Conservation (phyloP, 1,284 basidiomycete species). For the Pyrrhoderma noxium region DNA sequence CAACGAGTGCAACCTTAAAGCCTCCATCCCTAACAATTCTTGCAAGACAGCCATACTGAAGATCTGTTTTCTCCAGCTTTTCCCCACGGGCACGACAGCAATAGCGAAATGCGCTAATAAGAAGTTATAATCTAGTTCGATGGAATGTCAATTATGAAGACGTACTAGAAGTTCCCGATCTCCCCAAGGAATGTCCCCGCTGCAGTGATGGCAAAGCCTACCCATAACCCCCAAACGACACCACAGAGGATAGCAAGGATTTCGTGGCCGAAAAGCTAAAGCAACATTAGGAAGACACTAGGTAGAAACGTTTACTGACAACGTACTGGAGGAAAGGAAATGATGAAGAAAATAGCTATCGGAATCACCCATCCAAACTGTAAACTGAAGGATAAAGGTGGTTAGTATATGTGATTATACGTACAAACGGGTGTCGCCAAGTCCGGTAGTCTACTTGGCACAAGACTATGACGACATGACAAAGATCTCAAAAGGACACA, state of each 20-base stretch:
- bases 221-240: constrained; percentile 68
- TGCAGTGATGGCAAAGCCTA: constrained; percentile 43
- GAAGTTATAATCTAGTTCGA: background rate
- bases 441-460: background rate
- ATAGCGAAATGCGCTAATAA: constrained; percentile 41
- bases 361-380: constrained; percentile 44
- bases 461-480: background rate
- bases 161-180: constrained; percentile 31
- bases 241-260: constrained; percentile 69
- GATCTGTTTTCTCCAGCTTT: constrained; percentile 48
- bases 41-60: constrained; percentile 57
- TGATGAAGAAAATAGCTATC: constrained; percentile 35
- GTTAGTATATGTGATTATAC: background rate
- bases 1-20: constrained; percentile 53
- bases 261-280: constrained; percentile 67
- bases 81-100: constrained; percentile 40
- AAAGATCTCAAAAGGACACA: background rate
- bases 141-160: background rate
- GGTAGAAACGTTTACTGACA: constrained; percentile 26
- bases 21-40: constrained; percentile 61
- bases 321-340: constrained; percentile 32
- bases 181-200: constrained; percentile 29
- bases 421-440: no score
- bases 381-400: constrained; percentile 6
- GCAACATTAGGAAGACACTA: background rate